Base-by-base conservation (phyloP, 768 basidiomycete genomes). In the Cyclocybe aegerita region DNA sequence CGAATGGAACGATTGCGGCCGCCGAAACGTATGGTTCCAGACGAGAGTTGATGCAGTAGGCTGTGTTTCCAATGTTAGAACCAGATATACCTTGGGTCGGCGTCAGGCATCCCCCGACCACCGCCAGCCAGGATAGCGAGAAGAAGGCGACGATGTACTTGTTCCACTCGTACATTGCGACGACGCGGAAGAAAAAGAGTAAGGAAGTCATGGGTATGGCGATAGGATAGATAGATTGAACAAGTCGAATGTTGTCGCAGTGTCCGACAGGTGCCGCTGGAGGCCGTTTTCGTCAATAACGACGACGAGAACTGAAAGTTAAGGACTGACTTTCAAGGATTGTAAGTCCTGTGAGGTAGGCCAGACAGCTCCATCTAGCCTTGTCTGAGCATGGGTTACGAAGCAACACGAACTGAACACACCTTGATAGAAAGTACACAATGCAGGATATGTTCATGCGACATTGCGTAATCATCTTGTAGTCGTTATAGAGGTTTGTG, bases 141-240 rank as follows among this genome's bases (percentile, higher is more conserved):
- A 70, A 70, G 29, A 61, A 49, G 0, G 47, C 37, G 7, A 57
- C 46, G 15, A 65, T 41, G 7, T 43, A 16, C 9, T 48, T 52
- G 14, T 64, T 55, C 31, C 59, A 46, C 15, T 52, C 39, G 47
- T 56, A 70, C 23, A 68, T 48, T 0, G 67, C 59, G 8, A 45
- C 49, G 2, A 66, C 54, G 1, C 67, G 65, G 43, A 60, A 56
- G 55, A 64, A 60, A 50, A 68, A 64, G 7, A 70, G 65, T 14
- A 64, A 53, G 15, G 63, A 46, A 1, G 64, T 59, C 7, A 49
- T 48, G 4, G 64, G 50, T 12, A 58, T 43, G 16, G 54, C 35
- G 39, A 58, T 17, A 16, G 59, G 55, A 36, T 55, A 60, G 41
- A 63, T 54, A n/a, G 49, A 35, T 11, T 47, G 40, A 7, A 50